Base-by-base conservation (phyloP, 805 yeast genomes). In the Cephaloascus albidus region DNA sequence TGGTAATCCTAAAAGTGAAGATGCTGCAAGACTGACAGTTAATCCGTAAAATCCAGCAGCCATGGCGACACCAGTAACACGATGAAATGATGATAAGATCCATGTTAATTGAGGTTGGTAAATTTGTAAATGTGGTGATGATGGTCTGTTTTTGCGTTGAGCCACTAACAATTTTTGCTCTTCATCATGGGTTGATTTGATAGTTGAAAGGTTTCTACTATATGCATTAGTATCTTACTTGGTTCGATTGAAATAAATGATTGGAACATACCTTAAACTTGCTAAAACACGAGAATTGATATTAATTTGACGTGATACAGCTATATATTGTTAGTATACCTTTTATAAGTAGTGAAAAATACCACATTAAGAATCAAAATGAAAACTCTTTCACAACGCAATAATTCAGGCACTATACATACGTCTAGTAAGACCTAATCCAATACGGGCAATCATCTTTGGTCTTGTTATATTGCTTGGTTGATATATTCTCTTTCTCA, bases 91-190 rank as follows among this genome's bases (percentile, higher is more conserved):
- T 4, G 97, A 88, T 56, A 93, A 58, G 45, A 75, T 65, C 84
- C 83, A 76, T 18, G 97, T 85, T 48, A 90, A 58, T 68, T 93
- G 97, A 35, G 94, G 94, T 68, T 89, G 73, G 70, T 90, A 90
- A 57, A 93, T 89, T 45, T 79, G 66, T 56, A 90, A 71, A 61
- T 90, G 95, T 41, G 97, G 97, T 23, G 96, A 87, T 14, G 75
- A 64, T 27, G 97, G 97, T 67, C 98, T 81, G 66, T 78, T 75
- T 48, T 70, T 75, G 63, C 98, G 79, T 70, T 90, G 97, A 39
- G 79, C 78, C 41, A 77, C 72, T 45, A 90, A 73, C 41, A 88
- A 70, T 28, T 73, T 74, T 48, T 83, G 74, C 52, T 84, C 94
- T 49, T 77, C 76, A 19, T 65, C 74, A 33, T 70, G 68, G 28